Percentiles rank a stretch among this genome's conserved stretches.
phyloP scores from a whole-genome alignment of 768 basidiomycete genomes.

The Lentinus tigrinus region DNA sequence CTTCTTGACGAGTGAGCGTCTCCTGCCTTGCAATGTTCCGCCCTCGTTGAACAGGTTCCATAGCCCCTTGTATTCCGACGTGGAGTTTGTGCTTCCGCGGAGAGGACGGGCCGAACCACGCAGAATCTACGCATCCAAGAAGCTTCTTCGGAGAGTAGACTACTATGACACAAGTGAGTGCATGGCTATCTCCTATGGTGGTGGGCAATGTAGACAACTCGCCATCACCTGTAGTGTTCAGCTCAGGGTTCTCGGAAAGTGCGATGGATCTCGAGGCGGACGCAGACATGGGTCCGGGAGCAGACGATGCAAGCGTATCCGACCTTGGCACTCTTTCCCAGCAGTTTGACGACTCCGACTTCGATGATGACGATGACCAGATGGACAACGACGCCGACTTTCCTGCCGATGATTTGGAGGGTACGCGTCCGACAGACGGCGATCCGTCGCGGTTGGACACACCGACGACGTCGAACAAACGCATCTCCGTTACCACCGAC shows the following conservation, averaged over 20 bases:
- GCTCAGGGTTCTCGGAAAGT: conserved; percentile 67
- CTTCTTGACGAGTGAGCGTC: conserved; percentile 59
- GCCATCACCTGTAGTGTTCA: conserved; percentile 54
- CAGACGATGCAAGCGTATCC: conserved; percentile 39
- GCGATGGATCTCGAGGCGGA: conserved; percentile 27
- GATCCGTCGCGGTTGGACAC: background rate
- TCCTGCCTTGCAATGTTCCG: background rate
- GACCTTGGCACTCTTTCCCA: conserved; percentile 41
- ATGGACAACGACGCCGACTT: conserved; percentile 33
- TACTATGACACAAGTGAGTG: conserved; percentile 74
- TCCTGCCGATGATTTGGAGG: conserved; percentile 18
- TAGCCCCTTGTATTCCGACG: conserved; percentile 74
- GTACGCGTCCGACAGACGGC: conserved; percentile 4
- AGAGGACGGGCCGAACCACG: conserved; percentile 38
- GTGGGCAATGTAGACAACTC: no score
- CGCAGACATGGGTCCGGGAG: conserved; percentile 11
- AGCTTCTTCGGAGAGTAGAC: conserved; percentile 65
- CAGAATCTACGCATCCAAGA: conserved; percentile 67
- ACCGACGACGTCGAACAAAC: background rate
- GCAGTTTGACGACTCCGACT: conserved; percentile 50
- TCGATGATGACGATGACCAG: conserved; percentile 53
- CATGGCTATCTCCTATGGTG: background rate
- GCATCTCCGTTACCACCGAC: conserved; percentile 7
- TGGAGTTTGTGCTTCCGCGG: conserved; percentile 73
- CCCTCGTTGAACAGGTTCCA: background rate